Percentiles rank a stretch among this genome's conserved stretches.
These are phyloP conservation scores for Talinum fruticosum DNA, from an alignment of 148 eudicot genomes.

Conservation along the genomic window DNA sequence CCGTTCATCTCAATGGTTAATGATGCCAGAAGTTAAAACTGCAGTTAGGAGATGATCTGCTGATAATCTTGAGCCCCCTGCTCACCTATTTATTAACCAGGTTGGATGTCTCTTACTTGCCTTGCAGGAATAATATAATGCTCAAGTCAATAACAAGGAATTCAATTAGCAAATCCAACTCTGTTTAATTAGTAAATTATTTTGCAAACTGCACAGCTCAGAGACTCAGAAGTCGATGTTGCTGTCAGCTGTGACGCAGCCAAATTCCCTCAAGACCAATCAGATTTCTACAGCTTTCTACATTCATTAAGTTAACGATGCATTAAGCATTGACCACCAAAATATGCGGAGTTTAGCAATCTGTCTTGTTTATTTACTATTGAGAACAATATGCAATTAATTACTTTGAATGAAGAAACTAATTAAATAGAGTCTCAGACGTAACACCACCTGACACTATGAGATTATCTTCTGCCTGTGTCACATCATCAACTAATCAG, in stretches of 20 bases:
- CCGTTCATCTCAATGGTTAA: background rate
- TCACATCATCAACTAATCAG: too few species aligned
- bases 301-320: background rate
- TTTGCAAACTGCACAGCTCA: background rate
- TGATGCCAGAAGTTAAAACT: background rate
- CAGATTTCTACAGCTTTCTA: background rate
- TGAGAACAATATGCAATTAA: background rate
- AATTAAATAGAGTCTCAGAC: too few species aligned
- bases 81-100: background rate
- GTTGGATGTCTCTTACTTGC: background rate
- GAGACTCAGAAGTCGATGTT: background rate
- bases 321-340: background rate
- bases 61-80: background rate
- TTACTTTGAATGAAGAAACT: too few species aligned
- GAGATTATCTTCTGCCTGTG: too few species aligned
- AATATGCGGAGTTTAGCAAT: background rate
- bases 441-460: too few species aligned
- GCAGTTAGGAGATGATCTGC: background rate
- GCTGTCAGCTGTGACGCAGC: background rate
- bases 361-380: too few species aligned
- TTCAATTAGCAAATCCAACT: background rate
- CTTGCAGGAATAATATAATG: background rate
- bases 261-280: background rate
- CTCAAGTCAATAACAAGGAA: background rate
- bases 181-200: background rate